Base-by-base conservation (phyloP, 2,329 filamentous ascomycete genomes). In the Stagonosporopsis chrysanthemi region DNA sequence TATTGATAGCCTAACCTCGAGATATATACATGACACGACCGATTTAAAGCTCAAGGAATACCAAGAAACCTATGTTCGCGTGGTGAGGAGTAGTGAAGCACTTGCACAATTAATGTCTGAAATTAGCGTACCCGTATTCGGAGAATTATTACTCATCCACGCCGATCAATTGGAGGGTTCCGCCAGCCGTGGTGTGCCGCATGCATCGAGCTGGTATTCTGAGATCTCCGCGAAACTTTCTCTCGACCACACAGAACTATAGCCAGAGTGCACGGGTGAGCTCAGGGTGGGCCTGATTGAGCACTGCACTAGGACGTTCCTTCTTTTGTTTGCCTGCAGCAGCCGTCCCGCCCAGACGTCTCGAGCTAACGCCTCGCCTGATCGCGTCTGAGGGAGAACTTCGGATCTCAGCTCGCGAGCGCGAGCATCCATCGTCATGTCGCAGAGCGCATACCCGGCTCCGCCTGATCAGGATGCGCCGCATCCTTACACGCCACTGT, bases 401-500 rank as follows among this genome's bases (percentile, higher is more conserved):
- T 40, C 55, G 55, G 55, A 41, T 41, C 19, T 36, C 49, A 47
- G 33, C 7, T 51, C 22, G 52, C 52, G 51, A 54, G 43, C 42
- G 49, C 51, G 46, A 40, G 45, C 53, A 56, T 47, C 47, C 40
- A 56, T 38, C 53, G 53, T 46, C 47, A 51, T 56, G 52, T 50
- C 45, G 52, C 43, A 48, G 48, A 58, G 44, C 44, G n/a, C 55
- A 31, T 58, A 58, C 35, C 55, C 52, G 44, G 49, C 49, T 40
- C 52, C 52, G 46, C 52, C 55, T 12, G 55, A 58, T 28, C 54
- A 53, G 39, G 46, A 58, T 36, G 49, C 55, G 29, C 50, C 55
- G 49, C 49, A 58, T 50, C 55, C 55, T 9, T 58, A 58, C 55
- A 33, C 49, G 49, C 40, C 49, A 35, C 45, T 58, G 11, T 58